Evolutionary conservation across 2,329 filamentous ascomycete genomes (phyloP).

Genomic region (Dactylonectria macrodidyma): DNA sequence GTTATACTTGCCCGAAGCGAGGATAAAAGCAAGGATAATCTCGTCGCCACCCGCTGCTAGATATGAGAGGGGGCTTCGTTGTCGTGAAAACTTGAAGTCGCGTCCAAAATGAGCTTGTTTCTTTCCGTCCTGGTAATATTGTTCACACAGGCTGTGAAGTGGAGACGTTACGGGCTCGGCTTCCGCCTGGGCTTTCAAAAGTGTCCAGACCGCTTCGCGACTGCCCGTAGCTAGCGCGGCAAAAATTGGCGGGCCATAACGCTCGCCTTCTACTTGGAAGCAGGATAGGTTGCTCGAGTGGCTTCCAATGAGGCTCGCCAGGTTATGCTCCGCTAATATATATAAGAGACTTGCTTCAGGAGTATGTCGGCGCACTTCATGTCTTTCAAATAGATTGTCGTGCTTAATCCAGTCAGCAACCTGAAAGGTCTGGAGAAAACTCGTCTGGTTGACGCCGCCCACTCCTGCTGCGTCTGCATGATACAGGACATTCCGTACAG

Average conservation of each 20-base stretch:
- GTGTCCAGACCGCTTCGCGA: not conserved
- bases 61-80: slow-evolving; percentile 6
- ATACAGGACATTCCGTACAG: slow-evolving; percentile 21
- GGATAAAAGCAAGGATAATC: slow-evolving; percentile 54
- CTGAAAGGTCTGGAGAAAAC: not conserved
- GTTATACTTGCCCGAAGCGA: not conserved
- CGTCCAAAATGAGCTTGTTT: slow-evolving; percentile 4
- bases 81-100: slow-evolving; percentile 13
- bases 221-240: slow-evolving; percentile 31
- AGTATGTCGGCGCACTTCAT: not conserved
- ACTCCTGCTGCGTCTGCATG: slow-evolving; percentile 22
- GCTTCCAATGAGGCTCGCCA: not conserved
- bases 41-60: slow-evolving; percentile 67
- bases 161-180: not conserved
- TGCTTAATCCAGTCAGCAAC: fast-evolving
- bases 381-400: slow-evolving; percentile 13
- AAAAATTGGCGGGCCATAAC: slow-evolving; percentile 28
- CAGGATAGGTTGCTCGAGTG: not conserved
- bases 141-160: slow-evolving; percentile 4
- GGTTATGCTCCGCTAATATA: slow-evolving; percentile 32
- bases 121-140: not conserved
- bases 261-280: not conserved
- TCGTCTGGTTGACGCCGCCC: fast-evolving
- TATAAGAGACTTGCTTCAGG: not conserved
- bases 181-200: not conserved